These are phyloP conservation scores for Penicillium sp. DNA, from an alignment of 2,329 filamentous ascomycete genomes.

Conservation along the genomic window DNA sequence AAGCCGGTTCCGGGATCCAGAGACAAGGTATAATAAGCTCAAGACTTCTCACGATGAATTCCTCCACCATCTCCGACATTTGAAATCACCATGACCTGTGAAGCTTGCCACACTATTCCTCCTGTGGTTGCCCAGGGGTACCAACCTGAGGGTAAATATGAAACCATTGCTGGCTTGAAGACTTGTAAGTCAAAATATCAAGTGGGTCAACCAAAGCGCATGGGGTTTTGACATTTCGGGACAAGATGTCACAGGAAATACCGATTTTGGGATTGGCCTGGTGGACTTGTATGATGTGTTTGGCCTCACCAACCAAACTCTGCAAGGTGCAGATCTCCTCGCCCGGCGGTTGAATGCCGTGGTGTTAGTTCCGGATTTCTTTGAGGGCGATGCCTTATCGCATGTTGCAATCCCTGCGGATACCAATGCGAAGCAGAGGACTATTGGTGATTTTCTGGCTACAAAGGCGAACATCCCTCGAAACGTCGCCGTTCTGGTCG, in stretches of 20 bases:
- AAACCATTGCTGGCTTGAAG: constrained; percentile 57
- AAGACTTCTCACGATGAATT: background rate
- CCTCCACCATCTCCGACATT: background rate
- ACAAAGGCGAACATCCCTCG: constrained; percentile 34
- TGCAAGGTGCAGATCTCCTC: constrained; percentile 65
- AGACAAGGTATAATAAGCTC: background rate
- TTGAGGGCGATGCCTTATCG: constrained; percentile 46
- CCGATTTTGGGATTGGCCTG: constrained; percentile 56
- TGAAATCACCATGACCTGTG: constrained; percentile 23
- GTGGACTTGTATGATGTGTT: constrained; percentile 68
- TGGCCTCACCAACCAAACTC: constrained; percentile 63
- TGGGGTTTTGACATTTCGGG: background rate
- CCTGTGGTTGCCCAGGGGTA: constrained; percentile 60
- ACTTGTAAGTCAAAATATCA: constrained; percentile 44
- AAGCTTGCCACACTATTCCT: constrained; percentile 40
- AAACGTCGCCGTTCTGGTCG: constrained; percentile 33
- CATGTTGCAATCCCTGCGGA: constrained; percentile 59
- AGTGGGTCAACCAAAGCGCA: constrained; percentile 50
- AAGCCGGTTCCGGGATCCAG: constrained; percentile 6
- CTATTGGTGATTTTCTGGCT: constrained; percentile 59
- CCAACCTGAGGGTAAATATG: constrained; percentile 56
- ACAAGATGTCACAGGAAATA: constrained; percentile 46
- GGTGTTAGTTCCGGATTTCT: constrained; percentile 44
- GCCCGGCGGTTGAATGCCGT: constrained; percentile 39
- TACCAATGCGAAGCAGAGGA: constrained; percentile 63